Evolutionary conservation across 2,329 filamentous ascomycete species (phyloP).

Genomic region (Aspergillus calidoustus): DNA sequence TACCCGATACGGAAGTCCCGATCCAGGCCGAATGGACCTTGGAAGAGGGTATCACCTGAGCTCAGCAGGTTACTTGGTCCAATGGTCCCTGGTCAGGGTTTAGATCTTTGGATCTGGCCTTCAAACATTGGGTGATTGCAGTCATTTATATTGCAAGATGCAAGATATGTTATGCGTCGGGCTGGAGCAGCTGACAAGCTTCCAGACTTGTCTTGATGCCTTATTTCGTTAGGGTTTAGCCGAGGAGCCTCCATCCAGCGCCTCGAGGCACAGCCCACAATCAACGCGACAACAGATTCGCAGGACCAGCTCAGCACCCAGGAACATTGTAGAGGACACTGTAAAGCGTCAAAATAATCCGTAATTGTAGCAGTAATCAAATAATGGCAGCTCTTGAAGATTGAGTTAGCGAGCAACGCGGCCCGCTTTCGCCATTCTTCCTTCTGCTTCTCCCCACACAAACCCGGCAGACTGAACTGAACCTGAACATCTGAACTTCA

Average conservation of each 20-base stretch:
- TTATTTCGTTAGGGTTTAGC: constrained; percentile 43
- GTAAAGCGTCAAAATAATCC: constrained; percentile 1
- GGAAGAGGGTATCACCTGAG: neutral
- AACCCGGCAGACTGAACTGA: constrained; percentile 27
- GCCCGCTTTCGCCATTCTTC: constrained; percentile 21
- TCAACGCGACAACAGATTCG: neutral
- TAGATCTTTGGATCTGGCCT: neutral
- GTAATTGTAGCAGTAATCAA: constrained; percentile 12
- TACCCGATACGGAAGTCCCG: neutral
- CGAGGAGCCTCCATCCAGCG: constrained; percentile 38
- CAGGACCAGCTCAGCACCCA: neutral
- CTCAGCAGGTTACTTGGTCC: neutral
- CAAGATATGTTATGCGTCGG: neutral
- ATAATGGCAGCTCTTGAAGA: neutral
- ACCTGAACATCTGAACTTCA: constrained; percentile 22
- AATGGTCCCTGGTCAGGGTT: neutral
- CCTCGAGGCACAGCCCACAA: constrained; percentile 20
- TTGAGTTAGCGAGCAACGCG: constrained; percentile 17
- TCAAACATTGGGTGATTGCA: neutral
- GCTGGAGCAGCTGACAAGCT: neutral
- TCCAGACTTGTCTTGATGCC: neutral
- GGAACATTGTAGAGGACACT: neutral
- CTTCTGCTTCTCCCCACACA: constrained; percentile 21
- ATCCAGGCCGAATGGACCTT: neutral
- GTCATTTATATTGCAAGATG: neutral